Evolutionary conservation across 768 basidiomycete species (phyloP).

Genomic region (Filobasidium floriforme): DNA sequence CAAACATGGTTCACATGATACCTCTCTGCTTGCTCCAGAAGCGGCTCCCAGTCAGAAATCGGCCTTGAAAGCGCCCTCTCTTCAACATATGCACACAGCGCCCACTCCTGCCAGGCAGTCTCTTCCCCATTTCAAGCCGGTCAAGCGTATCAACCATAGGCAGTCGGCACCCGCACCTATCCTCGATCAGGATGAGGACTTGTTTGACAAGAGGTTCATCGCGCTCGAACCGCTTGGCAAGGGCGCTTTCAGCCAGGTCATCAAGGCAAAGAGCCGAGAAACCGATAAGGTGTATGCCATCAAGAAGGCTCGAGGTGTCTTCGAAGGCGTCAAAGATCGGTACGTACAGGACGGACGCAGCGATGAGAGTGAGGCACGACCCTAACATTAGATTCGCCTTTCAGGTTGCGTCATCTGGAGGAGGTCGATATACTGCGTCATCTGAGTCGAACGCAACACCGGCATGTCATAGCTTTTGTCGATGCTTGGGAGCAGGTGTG

Average conservation of each 20-base stretch:
- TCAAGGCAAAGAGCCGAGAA: conserved; percentile 53
- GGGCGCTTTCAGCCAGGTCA: conserved; percentile 88
- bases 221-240: conserved; percentile 75
- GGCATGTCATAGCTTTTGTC: conserved; percentile 77
- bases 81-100: conserved; percentile 1
- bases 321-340: conserved; percentile 86
- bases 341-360: conserved; percentile 46
- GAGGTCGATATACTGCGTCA: conserved; percentile 87
- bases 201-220: conserved; percentile 70
- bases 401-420: conserved; percentile 65
- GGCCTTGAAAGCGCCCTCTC: not conserved
- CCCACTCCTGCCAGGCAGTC: conserved; percentile 24
- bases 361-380: not conserved
- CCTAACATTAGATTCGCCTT: not conserved
- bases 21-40: conserved; percentile 13
- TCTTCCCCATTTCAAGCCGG: conserved; percentile 25
- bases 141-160: conserved; percentile 25
- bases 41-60: not conserved
- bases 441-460: conserved; percentile 49
- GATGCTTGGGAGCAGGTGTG: conserved; percentile 96
- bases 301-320: conserved; percentile 78
- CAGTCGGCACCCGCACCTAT: conserved; percentile 21
- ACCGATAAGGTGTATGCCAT: conserved; percentile 61
- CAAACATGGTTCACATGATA: conserved; percentile 9
- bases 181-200: conserved; percentile 37